phyloP scores from a whole-genome alignment of 129 eudicot species.

The Tagetes erecta region DNA sequence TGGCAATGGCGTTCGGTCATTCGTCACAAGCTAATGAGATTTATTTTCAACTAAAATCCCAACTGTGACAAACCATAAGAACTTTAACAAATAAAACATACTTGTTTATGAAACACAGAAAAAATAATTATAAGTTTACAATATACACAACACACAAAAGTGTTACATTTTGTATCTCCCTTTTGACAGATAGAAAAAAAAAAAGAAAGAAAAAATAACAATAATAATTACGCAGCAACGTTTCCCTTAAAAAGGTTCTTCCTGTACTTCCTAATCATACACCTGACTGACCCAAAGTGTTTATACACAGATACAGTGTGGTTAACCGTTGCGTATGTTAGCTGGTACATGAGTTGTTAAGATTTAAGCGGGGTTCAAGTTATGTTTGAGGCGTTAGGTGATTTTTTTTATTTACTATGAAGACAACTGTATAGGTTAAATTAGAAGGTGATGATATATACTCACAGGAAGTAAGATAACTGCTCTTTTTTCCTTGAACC shows the following conservation, averaged over 20 bases:
- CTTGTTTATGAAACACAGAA: constrained; percentile 23
- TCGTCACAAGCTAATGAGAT: neutral
- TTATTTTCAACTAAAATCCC: constrained; percentile 4
- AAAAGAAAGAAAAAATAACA: no score
- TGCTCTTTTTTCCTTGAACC: constrained; percentile 92
- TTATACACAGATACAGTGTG: neutral
- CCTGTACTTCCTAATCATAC: constrained; percentile 13
- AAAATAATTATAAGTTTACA: constrained; percentile 15
- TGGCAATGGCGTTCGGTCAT: neutral
- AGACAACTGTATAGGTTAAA: constrained; percentile 12
- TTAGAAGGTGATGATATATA: constrained; percentile 7
- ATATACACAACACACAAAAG: constrained; percentile 16
- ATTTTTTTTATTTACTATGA: constrained; percentile 11
- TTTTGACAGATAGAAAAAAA: neutral
- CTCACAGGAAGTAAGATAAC: constrained; percentile 77
- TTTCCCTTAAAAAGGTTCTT: constrained; percentile 18
- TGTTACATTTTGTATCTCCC: constrained; percentile 25
- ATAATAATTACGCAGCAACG: constrained; percentile 19
- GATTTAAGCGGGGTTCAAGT: constrained; percentile 16
- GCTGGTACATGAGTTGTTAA: constrained; percentile 1
- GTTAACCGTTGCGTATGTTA: constrained; percentile 3
- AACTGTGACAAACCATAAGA: neutral
- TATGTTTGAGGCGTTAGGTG: constrained; percentile 18
- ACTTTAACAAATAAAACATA: neutral
- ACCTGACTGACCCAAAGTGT: constrained; percentile 17